These are phyloP conservation scores for Microsporum ferrugineum DNA, from an alignment of 2,329 filamentous ascomycete genomes.

Conservation along the genomic window DNA sequence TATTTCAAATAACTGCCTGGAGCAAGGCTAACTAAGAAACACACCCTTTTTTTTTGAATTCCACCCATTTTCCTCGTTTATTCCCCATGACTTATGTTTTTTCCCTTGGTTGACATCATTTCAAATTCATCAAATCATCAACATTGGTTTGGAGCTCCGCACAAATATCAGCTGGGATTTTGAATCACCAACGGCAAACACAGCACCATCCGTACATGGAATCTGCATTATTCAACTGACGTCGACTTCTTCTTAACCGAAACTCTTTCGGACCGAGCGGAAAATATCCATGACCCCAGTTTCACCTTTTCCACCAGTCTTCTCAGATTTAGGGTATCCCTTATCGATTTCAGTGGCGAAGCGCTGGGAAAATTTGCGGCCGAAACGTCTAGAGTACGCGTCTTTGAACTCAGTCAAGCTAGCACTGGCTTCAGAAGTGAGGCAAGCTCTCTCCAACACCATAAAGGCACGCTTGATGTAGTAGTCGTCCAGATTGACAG, in stretches of 20 bases:
- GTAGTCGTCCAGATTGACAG: slow-evolving; percentile 16
- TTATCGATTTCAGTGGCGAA: slow-evolving; percentile 5
- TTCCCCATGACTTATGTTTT: neutral
- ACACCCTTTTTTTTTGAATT: neutral
- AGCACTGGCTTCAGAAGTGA: slow-evolving; percentile 24
- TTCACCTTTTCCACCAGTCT: slow-evolving; percentile 7
- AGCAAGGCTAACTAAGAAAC: neutral
- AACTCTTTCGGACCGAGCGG: slow-evolving; percentile 11
- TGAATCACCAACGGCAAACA: neutral
- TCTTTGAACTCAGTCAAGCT: slow-evolving; percentile 25
- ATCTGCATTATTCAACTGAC: neutral
- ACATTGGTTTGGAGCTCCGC: neutral
- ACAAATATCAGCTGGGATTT: neutral
- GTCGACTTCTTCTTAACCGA: slow-evolving; percentile 1
- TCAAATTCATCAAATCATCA: neutral
- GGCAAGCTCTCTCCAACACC: slow-evolving; percentile 25
- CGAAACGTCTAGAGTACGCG: slow-evolving; percentile 18
- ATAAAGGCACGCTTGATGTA: slow-evolving; percentile 26
- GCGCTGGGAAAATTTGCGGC: slow-evolving; percentile 16
- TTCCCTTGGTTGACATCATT: neutral
- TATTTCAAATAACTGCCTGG: neutral
- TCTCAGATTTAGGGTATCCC: neutral
- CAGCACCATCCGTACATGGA: neutral
- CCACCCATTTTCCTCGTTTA: neutral
- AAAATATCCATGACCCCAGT: slow-evolving; percentile 9